Conservation (phyloP, 352 stramenopile genomes). For the Globisporangium okanoganense region DNA sequence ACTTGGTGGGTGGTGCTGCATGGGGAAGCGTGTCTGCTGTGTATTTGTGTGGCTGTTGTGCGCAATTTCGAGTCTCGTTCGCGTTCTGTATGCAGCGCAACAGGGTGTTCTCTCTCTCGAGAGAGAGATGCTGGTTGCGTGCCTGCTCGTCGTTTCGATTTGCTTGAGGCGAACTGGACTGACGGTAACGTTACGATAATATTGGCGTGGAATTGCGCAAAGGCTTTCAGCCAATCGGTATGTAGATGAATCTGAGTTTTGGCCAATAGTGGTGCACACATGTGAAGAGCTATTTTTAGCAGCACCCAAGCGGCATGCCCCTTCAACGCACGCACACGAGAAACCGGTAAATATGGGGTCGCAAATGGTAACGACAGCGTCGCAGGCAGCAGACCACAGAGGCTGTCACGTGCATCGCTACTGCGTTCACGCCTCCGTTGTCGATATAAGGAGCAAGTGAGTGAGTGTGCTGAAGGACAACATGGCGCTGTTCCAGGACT, state of each 20-base stretch:
- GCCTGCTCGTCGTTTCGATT: neutral
- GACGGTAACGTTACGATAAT: too few species aligned
- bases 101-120: neutral
- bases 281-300: neutral
- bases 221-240: neutral
- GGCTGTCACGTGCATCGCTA: neutral
- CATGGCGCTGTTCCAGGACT: conserved; percentile 67
- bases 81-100: neutral
- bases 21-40: neutral
- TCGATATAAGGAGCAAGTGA: neutral
- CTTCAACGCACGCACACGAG: neutral
- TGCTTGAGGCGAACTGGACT: conserved; percentile 3
- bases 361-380: conserved; percentile 1
- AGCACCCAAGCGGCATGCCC: neutral
- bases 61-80: neutral
- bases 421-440: neutral
- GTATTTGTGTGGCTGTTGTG: neutral
- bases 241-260: neutral
- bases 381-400: neutral
- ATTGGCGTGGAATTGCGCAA: too few species aligned
- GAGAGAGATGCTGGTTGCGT: neutral
- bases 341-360: neutral
- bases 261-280: neutral
- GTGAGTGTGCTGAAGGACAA: neutral
- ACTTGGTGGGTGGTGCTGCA: neutral